A percentile compares a stretch with the other conserved stretches of the same genome.
Evolutionary conservation across 2,329 filamentous ascomycete species (phyloP).

Genomic region (Phaeophleospora eucalypticola): DNA sequence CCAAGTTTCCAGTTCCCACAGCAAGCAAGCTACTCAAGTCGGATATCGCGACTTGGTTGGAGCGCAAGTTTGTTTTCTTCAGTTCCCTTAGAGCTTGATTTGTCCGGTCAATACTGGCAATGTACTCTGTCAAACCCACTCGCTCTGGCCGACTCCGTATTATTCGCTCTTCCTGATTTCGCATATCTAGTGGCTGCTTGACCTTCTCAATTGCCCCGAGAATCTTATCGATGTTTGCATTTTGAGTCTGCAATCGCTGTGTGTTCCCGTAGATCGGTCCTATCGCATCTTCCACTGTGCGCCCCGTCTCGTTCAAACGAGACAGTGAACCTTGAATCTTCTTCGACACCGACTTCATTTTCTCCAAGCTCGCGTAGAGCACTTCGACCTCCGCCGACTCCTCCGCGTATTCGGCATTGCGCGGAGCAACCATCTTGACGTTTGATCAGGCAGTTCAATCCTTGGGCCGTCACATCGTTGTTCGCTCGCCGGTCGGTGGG

Average conservation of each 20-base stretch:
- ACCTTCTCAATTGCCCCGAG: slow-evolving; percentile 83
- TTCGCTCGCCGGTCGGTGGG: neutral
- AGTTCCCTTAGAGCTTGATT: slow-evolving; percentile 81
- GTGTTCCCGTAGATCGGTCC: slow-evolving; percentile 92
- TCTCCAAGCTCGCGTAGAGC: slow-evolving; percentile 70
- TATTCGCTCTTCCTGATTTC: slow-evolving; percentile 85
- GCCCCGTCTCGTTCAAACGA: slow-evolving; percentile 80
- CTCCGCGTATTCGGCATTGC: slow-evolving; percentile 58
- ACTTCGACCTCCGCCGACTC: slow-evolving; percentile 66
- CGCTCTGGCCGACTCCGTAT: slow-evolving; percentile 75
- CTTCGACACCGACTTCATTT: slow-evolving; percentile 88
- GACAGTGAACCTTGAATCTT: slow-evolving; percentile 88
- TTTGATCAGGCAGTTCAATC: neutral
- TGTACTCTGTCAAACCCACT: slow-evolving; percentile 76
- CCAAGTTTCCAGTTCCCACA: slow-evolving; percentile 75
- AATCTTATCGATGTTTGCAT: slow-evolving; percentile 81
- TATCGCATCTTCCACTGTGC: slow-evolving; percentile 86
- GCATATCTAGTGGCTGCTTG: slow-evolving; percentile 86
- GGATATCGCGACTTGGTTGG: slow-evolving; percentile 82
- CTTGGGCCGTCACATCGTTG: neutral
- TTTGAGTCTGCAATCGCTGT: slow-evolving; percentile 79
- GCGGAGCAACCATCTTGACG: slow-evolving; percentile 49
- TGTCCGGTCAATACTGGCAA: slow-evolving; percentile 83
- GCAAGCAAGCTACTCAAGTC: slow-evolving; percentile 76
- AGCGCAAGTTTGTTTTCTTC: slow-evolving; percentile 82